Conservation (phyloP, 805 yeast genomes). For the Debaryomyces castellii region DNA sequence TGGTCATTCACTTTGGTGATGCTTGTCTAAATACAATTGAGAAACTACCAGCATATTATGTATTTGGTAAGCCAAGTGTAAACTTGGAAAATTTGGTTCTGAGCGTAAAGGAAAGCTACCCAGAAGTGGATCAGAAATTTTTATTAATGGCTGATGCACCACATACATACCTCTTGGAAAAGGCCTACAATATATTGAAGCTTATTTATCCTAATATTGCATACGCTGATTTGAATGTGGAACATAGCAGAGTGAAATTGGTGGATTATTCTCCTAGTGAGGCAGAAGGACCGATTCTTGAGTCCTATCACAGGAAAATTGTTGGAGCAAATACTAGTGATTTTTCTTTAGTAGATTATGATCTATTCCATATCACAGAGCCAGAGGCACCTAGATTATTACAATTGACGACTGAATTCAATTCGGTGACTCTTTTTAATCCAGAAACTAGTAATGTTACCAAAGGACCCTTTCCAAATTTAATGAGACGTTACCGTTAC, state of each 20-base stretch:
- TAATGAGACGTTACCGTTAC: conserved; percentile 78
- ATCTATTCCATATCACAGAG: conserved; percentile 64
- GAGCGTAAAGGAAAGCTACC: conserved; percentile 43
- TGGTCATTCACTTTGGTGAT: conserved; percentile 91
- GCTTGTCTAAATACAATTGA: conserved; percentile 85
- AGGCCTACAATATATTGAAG: conserved; percentile 35
- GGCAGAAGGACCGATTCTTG: neutral
- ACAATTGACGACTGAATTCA: conserved; percentile 70
- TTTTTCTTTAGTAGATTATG: conserved; percentile 39
- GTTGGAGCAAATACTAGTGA: conserved; percentile 24
- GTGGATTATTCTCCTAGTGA: conserved; percentile 38
- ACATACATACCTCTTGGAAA: conserved; percentile 46
- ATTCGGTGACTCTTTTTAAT: conserved; percentile 51
- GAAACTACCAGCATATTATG: conserved; percentile 71
- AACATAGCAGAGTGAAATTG: conserved; percentile 33
- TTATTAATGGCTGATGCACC: conserved; percentile 78
- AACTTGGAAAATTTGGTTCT: conserved; percentile 39
- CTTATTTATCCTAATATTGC: conserved; percentile 28
- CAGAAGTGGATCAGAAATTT: conserved; percentile 40
- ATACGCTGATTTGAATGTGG: conserved; percentile 32
- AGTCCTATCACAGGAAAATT: conserved; percentile 18
- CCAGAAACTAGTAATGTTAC: conserved; percentile 30
- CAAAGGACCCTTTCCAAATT: conserved; percentile 70
- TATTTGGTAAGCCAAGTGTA: conserved; percentile 68
- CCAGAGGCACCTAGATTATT: conserved; percentile 82